Base-by-base conservation (phyloP, 2,329 filamentous ascomycete species). In the Pestalotiopsis sp. region DNA sequence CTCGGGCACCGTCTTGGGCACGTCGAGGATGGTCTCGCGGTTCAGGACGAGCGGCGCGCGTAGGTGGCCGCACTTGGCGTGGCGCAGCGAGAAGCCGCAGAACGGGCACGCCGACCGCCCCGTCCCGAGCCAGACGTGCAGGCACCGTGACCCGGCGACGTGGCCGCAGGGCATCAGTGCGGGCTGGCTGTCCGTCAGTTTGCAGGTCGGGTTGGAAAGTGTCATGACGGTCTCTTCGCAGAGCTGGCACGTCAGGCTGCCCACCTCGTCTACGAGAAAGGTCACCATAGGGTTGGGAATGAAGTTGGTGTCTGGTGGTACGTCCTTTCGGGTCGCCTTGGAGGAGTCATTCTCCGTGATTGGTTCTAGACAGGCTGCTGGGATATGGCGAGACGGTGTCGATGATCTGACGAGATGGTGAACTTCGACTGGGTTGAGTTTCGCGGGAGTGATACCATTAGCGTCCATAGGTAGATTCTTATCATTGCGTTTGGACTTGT, bases 181-280 rank as follows among this genome's bases (percentile, higher is more conserved):
- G 1, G 62, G 62, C 62, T 35, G 17, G 2, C 2, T 11, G 48
- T 65, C 62, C 6, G 10, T 39, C 5, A 65, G 30, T 20, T 20
- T 56, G 39, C 24, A 38, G 13, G 20, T 30, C 7, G 20, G 22
- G 20, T n/a, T 22, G 22, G 14, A 17, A 0, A 65, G 48, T 24
- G 26, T 48, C 62, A 65, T 26, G n/a, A 24, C 9, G 9, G 62
- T 48, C 7, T 30, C 9, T 10, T 66, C 62, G 56, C 76, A 77
- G 26, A 78, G 75, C 55, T 73, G 69, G 30, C 75, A 78, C 0
- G 52, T 10, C 22, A 76, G 70, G 17, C 70, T 68, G 1, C 66
- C 10, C 0, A 73, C 73, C n/a, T 66, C 14, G 40, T 77, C 75
- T 17, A 78, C 67, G 1, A 77, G 65, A 56, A 78, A 77, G 0